Conservation (phyloP, 805 yeast genomes). For the Helenozyma baotianmanensis region DNA sequence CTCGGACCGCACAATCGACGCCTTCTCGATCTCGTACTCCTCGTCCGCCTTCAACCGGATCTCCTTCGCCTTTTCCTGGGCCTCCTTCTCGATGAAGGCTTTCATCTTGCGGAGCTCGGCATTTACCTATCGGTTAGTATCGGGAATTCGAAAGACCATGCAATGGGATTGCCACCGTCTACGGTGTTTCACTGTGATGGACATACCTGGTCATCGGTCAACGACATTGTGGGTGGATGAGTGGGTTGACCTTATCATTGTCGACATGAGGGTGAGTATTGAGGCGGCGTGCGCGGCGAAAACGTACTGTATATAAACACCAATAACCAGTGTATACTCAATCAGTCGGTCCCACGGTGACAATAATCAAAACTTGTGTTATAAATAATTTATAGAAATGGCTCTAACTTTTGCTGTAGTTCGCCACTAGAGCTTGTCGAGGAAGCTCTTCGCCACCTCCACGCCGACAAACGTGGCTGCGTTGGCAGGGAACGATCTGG, state of each 20-base stretch:
- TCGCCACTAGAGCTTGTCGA: conserved; percentile 27
- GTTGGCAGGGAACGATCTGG: conserved; percentile 95
- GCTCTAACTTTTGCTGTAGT: too few species aligned
- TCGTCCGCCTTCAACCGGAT: conserved; percentile 94
- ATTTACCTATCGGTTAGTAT: conserved; percentile 57
- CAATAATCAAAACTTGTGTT: too few species aligned
- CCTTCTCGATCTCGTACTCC: conserved; percentile 97
- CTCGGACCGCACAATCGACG: conserved; percentile 89
- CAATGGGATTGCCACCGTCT: too few species aligned
- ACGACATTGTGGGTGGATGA: conserved; percentile 20
- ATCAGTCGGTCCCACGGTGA: too few species aligned
- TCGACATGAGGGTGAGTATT: conserved; percentile 22
- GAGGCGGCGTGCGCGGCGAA: conserved; percentile 13
- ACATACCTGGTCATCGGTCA: conserved; percentile 30
- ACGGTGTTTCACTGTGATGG: background rate
- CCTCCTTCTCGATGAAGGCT: conserved; percentile 97
- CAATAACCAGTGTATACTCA: too few species aligned
- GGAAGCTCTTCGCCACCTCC: conserved; percentile 59
- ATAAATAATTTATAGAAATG: too few species aligned
- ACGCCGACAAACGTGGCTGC: conserved; percentile 99
- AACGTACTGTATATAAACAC: too few species aligned
- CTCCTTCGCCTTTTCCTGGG: conserved; percentile 97
- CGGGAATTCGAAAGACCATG: background rate
- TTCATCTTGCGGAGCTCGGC: conserved; percentile 97
- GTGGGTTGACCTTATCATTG: conserved; percentile 8